Percentiles rank a stretch among this genome's conserved stretches.
Conservation (phyloP, 1,284 basidiomycete genomes). For the Leccinum angustisporum region DNA sequence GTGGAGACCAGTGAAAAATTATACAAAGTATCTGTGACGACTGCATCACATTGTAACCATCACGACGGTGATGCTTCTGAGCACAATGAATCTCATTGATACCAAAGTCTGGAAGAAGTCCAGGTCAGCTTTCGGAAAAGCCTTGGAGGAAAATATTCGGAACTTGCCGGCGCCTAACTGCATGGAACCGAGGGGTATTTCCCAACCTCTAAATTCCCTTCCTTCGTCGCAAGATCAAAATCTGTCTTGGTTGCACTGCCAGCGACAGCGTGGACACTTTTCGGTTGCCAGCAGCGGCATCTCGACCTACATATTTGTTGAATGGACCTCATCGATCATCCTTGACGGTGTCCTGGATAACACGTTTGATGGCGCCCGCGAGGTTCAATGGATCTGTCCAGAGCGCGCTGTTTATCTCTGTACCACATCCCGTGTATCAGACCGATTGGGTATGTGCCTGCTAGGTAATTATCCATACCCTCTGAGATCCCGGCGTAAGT, state of each 20-base stretch:
- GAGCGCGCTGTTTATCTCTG: conserved; percentile 22
- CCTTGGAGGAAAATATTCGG: conserved; percentile 18
- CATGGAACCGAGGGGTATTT: conserved; percentile 21
- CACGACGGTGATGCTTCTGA: conserved; percentile 27
- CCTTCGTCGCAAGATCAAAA: conserved; percentile 26
- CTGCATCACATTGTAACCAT: conserved; percentile 30
- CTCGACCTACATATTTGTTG: conserved; percentile 8
- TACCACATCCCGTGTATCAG: conserved; percentile 6
- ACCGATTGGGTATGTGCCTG: conserved; percentile 4
- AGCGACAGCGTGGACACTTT: conserved; percentile 4
- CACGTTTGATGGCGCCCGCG: conserved; percentile 10
- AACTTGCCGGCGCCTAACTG: conserved; percentile 23
- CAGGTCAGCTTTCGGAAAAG: conserved; percentile 14
- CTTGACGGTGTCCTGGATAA: conserved; percentile 15
- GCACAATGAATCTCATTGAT: conserved; percentile 30
- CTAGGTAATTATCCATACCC: conserved; percentile 1
- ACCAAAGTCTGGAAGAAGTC: conserved; percentile 28
- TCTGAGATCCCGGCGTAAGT: conserved; percentile 1
- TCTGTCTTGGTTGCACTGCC: conserved; percentile 17
- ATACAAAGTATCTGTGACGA: conserved; percentile 6
- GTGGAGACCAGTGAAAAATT: conserved; percentile 1
- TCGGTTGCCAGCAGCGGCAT: conserved; percentile 16
- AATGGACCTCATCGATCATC: conserved; percentile 1
- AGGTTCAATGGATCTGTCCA: conserved; percentile 25
- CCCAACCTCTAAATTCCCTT: conserved; percentile 12